Conservation (phyloP, 2,329 filamentous ascomycete species). For the Pezicula radicicola region DNA sequence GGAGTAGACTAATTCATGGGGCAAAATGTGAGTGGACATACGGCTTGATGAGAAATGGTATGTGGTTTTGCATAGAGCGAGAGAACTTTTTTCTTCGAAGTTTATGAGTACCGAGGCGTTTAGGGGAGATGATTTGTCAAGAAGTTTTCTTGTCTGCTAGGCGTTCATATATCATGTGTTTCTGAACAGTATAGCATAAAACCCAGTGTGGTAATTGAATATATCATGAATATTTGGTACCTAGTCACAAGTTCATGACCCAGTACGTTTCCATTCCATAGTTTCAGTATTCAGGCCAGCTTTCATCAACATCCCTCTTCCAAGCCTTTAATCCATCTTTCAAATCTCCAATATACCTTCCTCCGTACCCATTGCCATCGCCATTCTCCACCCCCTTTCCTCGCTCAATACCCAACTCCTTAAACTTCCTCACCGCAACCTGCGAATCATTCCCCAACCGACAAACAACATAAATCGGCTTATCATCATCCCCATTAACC, state of each 20-base stretch:
- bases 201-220: no score
- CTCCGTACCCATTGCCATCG: constrained; percentile 37
- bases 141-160: no score
- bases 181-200: no score
- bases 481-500: constrained; percentile 41
- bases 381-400: constrained; percentile 26
- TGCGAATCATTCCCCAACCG: constrained; percentile 79
- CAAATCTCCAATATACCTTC: constrained; percentile 66
- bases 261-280: not conserved
- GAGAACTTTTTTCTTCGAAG: no score
- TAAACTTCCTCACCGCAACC: constrained; percentile 61
- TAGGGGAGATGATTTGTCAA: no score
- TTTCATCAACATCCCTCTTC: constrained; percentile 63
- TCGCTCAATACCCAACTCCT: constrained; percentile 40
- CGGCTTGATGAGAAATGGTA: constrained; percentile 11
- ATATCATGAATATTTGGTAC: no score
- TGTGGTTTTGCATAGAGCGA: no score
- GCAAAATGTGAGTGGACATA: constrained; percentile 1
- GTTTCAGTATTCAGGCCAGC: constrained; percentile 52
- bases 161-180: no score
- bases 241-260: not conserved
- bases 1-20: not conserved
- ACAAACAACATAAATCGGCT: constrained; percentile 69
- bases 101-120: no score
- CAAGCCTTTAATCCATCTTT: constrained; percentile 70